A percentile compares a stretch with the other conserved stretches of the same genome.
phyloP scores from a whole-genome alignment of 306 rosid genomes.

The Delonix regia region DNA sequence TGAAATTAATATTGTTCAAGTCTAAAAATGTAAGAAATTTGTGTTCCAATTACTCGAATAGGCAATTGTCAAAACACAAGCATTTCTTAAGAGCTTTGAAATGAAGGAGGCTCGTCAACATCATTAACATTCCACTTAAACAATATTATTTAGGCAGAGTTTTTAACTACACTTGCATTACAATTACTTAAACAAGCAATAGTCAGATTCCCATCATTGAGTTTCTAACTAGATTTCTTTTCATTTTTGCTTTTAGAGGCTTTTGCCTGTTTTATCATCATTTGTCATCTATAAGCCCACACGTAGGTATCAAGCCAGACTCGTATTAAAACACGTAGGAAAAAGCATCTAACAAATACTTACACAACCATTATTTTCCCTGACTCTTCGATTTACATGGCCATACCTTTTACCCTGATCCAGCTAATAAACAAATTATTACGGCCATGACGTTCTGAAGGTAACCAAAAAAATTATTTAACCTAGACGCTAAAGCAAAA shows the following conservation, averaged over 20 bases:
- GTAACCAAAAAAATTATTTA: neutral
- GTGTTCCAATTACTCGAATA: no score
- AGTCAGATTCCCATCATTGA: neutral
- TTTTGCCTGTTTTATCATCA: conserved; percentile 11
- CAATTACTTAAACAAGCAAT: neutral
- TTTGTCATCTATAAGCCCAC: neutral
- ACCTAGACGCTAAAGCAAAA: conserved; percentile 23
- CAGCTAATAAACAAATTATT: conserved; percentile 3
- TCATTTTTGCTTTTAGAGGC: neutral
- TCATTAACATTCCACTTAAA: neutral
- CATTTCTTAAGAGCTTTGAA: neutral
- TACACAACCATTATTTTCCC: conserved; percentile 2
- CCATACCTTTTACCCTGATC: neutral
- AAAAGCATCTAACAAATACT: conserved; percentile 10
- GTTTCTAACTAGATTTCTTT: neutral
- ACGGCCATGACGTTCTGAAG: conserved; percentile 11
- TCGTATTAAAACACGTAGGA: neutral
- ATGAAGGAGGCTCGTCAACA: neutral
- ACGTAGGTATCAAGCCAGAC: neutral
- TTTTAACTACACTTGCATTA: no score
- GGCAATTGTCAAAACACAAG: neutral
- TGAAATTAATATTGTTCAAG: no score
- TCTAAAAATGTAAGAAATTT: no score
- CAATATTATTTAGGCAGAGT: no score
- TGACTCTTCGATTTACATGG: neutral